phyloP scores from a whole-genome alignment of 2,329 filamentous ascomycete genomes.

The Trichoderma atrobrunneum region DNA sequence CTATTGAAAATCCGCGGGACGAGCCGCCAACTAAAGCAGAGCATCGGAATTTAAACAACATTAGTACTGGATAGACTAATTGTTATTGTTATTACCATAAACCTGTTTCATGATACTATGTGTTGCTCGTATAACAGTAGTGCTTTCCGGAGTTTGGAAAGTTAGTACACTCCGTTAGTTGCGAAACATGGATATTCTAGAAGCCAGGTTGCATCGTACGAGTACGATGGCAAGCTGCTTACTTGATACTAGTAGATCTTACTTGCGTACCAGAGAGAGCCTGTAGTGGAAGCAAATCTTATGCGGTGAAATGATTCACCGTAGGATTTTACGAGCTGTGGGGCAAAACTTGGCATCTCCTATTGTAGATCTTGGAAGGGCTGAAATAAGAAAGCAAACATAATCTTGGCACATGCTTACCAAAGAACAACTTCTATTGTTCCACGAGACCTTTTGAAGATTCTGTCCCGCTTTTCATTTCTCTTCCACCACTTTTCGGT shows the following conservation, averaged over 20 bases:
- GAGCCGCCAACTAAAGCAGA: not conserved
- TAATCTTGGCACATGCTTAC: not conserved
- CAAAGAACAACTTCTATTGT: not conserved
- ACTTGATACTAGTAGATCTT: not conserved
- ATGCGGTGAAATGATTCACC: not conserved
- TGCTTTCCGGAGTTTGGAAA: not conserved
- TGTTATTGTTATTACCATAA: not conserved
- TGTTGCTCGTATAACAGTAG: too few relatives aligned
- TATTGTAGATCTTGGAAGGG: not conserved
- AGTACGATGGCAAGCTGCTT: not conserved
- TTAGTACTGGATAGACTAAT: not conserved
- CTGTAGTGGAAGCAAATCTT: not conserved
- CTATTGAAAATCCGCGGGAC: not conserved
- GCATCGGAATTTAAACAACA: not conserved
- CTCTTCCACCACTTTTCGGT: not conserved
- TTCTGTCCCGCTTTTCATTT: not conserved
- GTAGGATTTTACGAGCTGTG: not conserved
- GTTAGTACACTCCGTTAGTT: not conserved
- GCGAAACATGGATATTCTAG: not conserved
- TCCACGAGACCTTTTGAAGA: not conserved
- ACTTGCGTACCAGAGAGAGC: not conserved
- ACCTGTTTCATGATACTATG: too few relatives aligned
- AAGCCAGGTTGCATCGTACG: not conserved
- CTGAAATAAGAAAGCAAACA: not conserved
- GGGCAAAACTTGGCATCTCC: not conserved